phyloP scores from a whole-genome alignment of 1,284 basidiomycete species.

The Somion occarium region DNA sequence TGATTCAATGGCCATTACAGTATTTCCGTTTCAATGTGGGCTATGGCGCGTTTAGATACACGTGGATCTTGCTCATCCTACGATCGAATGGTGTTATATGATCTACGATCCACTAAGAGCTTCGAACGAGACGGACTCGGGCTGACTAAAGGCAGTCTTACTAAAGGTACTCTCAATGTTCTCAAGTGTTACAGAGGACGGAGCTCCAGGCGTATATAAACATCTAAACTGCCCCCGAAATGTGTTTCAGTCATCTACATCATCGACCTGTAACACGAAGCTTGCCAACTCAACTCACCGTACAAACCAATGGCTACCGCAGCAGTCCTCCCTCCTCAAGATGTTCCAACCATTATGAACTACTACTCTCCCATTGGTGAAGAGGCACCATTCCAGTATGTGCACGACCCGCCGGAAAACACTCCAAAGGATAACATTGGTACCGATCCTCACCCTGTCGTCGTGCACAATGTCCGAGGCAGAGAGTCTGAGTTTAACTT shows the following conservation, averaged over 20 bases:
- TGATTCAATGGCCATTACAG: too few relatives aligned
- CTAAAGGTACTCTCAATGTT: background rate
- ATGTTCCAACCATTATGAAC: slow-evolving; percentile 28
- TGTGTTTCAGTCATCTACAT: background rate
- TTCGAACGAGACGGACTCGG: background rate
- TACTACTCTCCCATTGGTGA: slow-evolving; percentile 24
- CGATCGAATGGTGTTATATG: background rate
- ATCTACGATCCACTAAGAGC: background rate
- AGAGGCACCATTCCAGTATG: slow-evolving; percentile 23
- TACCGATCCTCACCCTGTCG: slow-evolving; percentile 19
- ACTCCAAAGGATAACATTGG: slow-evolving; percentile 22
- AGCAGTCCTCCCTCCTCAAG: slow-evolving; percentile 24
- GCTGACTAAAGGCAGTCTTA: background rate
- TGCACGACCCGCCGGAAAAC: slow-evolving; percentile 20
- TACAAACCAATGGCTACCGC: slow-evolving; percentile 23
- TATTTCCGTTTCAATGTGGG: too few relatives aligned
- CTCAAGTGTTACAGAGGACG: background rate
- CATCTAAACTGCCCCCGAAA: background rate
- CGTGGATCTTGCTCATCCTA: background rate
- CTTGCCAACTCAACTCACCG: background rate
- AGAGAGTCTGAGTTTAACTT: slow-evolving; percentile 28
- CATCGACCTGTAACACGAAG: background rate
- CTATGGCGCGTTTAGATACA: too few relatives aligned
- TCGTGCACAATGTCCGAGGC: slow-evolving; percentile 29
- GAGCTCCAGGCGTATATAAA: background rate